Percentiles rank a stretch among this genome's conserved stretches.
Conservation (phyloP, 768 basidiomycete species). For the Lyophyllum atratum region DNA sequence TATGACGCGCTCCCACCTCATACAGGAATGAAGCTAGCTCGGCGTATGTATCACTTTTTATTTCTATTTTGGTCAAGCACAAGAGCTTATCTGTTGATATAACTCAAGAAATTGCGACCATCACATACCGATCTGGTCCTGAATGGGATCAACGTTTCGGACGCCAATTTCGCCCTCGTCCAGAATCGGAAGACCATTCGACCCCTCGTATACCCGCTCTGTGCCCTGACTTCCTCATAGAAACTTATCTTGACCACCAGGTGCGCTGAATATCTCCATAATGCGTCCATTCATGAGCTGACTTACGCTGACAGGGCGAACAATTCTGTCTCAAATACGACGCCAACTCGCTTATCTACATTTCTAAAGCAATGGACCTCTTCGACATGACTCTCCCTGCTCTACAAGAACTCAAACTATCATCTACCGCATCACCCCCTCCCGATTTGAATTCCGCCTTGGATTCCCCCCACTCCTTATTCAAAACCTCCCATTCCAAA, state of each 20-base stretch:
- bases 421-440: conserved; percentile 26
- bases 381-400: conserved; percentile 91
- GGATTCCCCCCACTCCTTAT: conserved; percentile 20
- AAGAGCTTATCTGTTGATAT: background rate
- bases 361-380: conserved; percentile 99
- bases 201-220: conserved; percentile 64
- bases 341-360: conserved; percentile 97
- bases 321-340: conserved; percentile 99
- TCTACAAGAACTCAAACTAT: conserved; percentile 67
- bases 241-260: conserved; percentile 97
- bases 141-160: conserved; percentile 99
- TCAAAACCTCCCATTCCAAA: conserved; percentile 58
- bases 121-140: conserved; percentile 97
- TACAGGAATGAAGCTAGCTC: conserved; percentile 96
- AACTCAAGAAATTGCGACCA: conserved; percentile 90
- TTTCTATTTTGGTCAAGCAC: no score
- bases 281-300: conserved; percentile 35
- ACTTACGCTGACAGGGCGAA: conserved; percentile 65
- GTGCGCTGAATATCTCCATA: conserved; percentile 67
- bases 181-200: conserved; percentile 34
- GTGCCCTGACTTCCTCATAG: conserved; percentile 97
- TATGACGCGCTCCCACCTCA: conserved; percentile 96
- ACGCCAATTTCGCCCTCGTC: conserved; percentile 58
- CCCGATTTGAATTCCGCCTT: conserved; percentile 24
- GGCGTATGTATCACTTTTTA: conserved; percentile 55